Conservation (phyloP, 768 basidiomycete genomes). For the Candolleomyces eurysporus region DNA sequence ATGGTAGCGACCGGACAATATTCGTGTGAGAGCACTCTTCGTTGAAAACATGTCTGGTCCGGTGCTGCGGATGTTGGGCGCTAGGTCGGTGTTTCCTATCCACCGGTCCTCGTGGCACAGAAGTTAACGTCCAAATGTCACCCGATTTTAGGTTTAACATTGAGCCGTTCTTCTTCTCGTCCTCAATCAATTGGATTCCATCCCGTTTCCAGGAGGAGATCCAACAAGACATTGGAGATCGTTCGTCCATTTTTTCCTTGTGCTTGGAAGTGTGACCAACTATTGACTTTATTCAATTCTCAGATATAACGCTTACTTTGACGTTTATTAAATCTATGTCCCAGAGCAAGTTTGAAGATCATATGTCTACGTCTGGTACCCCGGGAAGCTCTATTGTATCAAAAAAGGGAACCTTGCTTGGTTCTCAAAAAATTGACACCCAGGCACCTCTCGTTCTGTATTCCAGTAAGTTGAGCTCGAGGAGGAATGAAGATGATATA, state of each 20-base stretch:
- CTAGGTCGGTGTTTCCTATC: constrained; percentile 32
- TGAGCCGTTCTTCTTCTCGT: constrained; percentile 69
- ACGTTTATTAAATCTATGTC: not conserved
- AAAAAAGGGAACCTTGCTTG: constrained; percentile 7
- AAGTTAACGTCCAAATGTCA: too few species aligned
- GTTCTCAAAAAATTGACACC: constrained; percentile 24
- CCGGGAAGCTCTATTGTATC: not conserved
- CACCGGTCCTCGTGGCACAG: too few species aligned
- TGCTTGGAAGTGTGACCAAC: too few species aligned
- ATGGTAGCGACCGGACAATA: constrained; percentile 19
- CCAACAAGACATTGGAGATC: too few species aligned
- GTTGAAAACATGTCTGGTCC: constrained; percentile 51
- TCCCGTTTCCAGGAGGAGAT: constrained; percentile 46
- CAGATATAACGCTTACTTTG: too few species aligned
- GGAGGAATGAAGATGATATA: not conserved
- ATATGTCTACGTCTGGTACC: not conserved
- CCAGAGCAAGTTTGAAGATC: not conserved
- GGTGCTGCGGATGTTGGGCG: constrained; percentile 59
- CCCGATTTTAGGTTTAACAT: constrained; percentile 27
- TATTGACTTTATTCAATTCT: too few species aligned
- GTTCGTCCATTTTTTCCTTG: too few species aligned
- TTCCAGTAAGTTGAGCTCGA: constrained; percentile 16
- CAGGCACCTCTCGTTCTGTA: constrained; percentile 24
- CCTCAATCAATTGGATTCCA: constrained; percentile 66
- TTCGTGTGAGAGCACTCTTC: constrained; percentile 48